Conservation (phyloP, 2,329 filamentous ascomycete genomes). For the Cordyceps farinosa region DNA sequence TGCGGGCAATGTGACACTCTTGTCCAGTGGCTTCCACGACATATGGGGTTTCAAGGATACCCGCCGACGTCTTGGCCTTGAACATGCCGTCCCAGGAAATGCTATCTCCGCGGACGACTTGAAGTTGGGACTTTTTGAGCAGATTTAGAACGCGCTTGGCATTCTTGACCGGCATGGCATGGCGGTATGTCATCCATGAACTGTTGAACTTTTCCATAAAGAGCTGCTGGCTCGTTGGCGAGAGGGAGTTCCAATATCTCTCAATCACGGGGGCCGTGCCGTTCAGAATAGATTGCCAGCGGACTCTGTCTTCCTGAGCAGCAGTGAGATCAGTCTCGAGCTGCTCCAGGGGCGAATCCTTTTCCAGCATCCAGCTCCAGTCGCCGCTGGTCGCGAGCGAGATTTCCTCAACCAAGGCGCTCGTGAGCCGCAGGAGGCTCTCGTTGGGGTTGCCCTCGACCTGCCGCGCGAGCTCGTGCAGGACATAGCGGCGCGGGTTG, state of each 20-base stretch:
- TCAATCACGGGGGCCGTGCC: slow-evolving; percentile 14
- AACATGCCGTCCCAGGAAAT: slow-evolving; percentile 10
- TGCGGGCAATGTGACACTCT: slow-evolving; percentile 8
- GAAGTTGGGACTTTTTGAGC: slow-evolving; percentile 6
- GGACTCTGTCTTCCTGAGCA: not conserved
- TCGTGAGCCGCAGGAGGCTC: slow-evolving; percentile 5
- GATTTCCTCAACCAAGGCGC: slow-evolving; percentile 7
- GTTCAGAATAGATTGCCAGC: slow-evolving; percentile 15
- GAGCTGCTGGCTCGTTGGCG: slow-evolving; percentile 2
- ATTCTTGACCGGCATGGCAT: slow-evolving; percentile 16
- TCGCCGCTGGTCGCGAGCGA: slow-evolving; percentile 11
- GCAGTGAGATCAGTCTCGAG: slow-evolving; percentile 6
- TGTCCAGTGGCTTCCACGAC: slow-evolving; percentile 14
- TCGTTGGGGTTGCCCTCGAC: slow-evolving; percentile 6
- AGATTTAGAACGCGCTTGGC: not conserved
- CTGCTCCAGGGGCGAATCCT: slow-evolving; percentile 1
- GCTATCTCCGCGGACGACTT: slow-evolving; percentile 5
- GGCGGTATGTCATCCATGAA: slow-evolving; percentile 17
- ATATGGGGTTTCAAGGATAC: not conserved
- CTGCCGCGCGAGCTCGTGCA: slow-evolving; percentile 16
- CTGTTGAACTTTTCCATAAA: slow-evolving; percentile 17
- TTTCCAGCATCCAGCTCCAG: slow-evolving; percentile 17
- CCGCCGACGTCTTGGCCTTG: slow-evolving; percentile 9
- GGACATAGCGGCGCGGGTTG: slow-evolving; percentile 7
- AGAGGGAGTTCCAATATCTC: slow-evolving; percentile 13